phyloP scores from a whole-genome alignment of 129 eudicot genomes.

The Artemisia tridentata region DNA sequence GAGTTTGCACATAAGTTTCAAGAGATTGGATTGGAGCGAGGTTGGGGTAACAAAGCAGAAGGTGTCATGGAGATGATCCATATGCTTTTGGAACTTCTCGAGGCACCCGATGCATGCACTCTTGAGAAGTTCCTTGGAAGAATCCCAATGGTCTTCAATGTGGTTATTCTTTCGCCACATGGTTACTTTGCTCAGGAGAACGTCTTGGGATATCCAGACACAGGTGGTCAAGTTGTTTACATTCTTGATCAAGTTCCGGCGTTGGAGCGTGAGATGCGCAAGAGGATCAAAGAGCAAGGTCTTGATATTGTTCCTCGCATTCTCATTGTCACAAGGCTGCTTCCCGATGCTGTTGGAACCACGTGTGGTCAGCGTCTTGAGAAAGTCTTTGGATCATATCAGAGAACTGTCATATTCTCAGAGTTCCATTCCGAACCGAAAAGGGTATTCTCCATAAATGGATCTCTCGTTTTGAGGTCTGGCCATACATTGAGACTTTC shows the following conservation, averaged over 20 bases:
- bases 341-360: constrained; percentile 98
- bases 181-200: constrained; percentile 99
- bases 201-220: constrained; percentile 93
- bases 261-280: constrained; percentile 85
- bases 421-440: too few species aligned
- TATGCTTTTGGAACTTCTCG: constrained; percentile 84
- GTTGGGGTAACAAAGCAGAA: constrained; percentile 89
- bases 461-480: too few species aligned
- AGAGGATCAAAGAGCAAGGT: constrained; percentile 92
- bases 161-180: constrained; percentile 96
- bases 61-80: constrained; percentile 75
- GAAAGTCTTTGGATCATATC: constrained; percentile 85
- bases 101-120: constrained; percentile 91
- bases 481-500: too few species aligned
- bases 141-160: constrained; percentile 95
- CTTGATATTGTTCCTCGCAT: constrained; percentile 90
- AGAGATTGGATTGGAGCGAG: constrained; percentile 92
- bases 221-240: constrained; percentile 99
- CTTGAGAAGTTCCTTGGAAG: constrained; percentile 90
- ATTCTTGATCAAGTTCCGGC: constrained; percentile 99
- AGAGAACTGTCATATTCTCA: constrained; percentile 35
- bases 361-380: constrained; percentile 94
- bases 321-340: constrained; percentile 87
- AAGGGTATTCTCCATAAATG: too few species aligned
- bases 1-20: constrained; percentile 76